These are phyloP conservation scores for Cinchona pubescens DNA, from an alignment of 257 asterid species.

Conservation along the genomic window DNA sequence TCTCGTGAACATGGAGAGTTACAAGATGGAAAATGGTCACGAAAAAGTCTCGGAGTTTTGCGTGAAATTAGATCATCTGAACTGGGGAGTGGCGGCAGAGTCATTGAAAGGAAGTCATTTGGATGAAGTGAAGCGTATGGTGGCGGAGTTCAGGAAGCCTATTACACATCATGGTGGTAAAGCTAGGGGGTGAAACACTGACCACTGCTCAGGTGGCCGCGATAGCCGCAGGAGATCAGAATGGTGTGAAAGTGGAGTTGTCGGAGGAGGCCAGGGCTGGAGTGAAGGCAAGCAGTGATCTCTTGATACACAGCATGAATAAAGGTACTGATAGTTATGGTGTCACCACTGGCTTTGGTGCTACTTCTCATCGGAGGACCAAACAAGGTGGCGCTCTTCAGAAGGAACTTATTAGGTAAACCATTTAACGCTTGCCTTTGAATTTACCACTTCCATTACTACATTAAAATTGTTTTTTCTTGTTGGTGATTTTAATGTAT, in stretches of 20 bases:
- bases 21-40: constrained; percentile 29
- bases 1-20: not conserved
- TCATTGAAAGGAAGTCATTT: constrained; percentile 75
- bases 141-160: constrained; percentile 74
- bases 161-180: no score
- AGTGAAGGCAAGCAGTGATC: constrained; percentile 91
- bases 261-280: constrained; percentile 72
- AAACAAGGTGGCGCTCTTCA: constrained; percentile 90
- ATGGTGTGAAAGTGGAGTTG: constrained; percentile 69
- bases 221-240: constrained; percentile 52
- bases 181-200: constrained; percentile 70
- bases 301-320: constrained; percentile 88
- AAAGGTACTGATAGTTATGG: constrained; percentile 93
- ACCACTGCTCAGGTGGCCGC: constrained; percentile 87
- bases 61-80: constrained; percentile 55
- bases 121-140: constrained; percentile 85
- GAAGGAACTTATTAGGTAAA: constrained; percentile 84
- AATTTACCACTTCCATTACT: not conserved
- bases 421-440: not conserved
- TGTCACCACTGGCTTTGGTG: constrained; percentile 85
- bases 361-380: constrained; percentile 83
- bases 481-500: no score
- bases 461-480: not conserved
- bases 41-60: constrained; percentile 34
- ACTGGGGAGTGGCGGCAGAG: constrained; percentile 87